Evolutionary conservation across 306 rosid species (phyloP).

Genomic region (Acacia melanoxylon): DNA sequence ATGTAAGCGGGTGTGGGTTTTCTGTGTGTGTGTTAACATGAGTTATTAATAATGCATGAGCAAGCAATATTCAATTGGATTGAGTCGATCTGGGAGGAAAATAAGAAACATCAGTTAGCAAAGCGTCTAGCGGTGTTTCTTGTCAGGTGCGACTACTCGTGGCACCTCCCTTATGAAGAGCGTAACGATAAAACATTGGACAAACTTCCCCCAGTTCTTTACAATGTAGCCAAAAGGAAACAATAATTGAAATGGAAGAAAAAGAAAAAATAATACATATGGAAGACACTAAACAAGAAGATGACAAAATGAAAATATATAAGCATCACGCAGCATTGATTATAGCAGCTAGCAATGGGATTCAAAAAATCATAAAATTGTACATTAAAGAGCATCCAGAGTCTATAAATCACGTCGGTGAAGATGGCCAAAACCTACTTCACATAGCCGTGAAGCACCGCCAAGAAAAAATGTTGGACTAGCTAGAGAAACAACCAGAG

Average conservation of each 20-base stretch:
- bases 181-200: not conserved
- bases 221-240: too few species aligned
- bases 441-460: conserved; percentile 34
- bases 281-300: too few species aligned
- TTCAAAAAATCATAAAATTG: conserved; percentile 27
- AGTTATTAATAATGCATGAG: too few species aligned
- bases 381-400: conserved; percentile 18
- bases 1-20: too few species aligned
- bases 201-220: not conserved
- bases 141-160: conserved; percentile 11
- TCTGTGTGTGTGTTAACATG: too few species aligned
- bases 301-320: not conserved
- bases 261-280: not conserved
- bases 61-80: not conserved
- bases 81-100: not conserved
- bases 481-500: not conserved
- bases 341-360: conserved; percentile 36
- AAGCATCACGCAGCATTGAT: conserved; percentile 12
- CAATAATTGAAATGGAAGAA: not conserved
- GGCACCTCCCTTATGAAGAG: not conserved
- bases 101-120: not conserved
- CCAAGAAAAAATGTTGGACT: conserved; percentile 7
- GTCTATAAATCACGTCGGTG: conserved; percentile 11
- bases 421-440: conserved; percentile 18
- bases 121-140: not conserved